These are phyloP conservation scores for Sporothrix luriei DNA, from an alignment of 2,329 filamentous ascomycete species.

Conservation along the genomic window DNA sequence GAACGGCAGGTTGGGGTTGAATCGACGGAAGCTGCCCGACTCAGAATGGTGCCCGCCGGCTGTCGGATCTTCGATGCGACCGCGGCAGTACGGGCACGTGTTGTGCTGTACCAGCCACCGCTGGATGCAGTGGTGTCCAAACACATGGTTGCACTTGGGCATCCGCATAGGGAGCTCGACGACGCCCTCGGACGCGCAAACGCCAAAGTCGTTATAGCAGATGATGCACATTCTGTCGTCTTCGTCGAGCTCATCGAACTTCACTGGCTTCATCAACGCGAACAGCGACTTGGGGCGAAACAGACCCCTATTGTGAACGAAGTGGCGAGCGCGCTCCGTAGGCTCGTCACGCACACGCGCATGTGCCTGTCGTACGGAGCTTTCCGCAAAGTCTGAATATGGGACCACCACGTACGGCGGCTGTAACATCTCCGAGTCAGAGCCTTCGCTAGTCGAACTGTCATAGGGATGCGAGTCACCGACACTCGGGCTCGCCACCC, in stretches of 20 bases:
- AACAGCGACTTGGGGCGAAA: slow-evolving; percentile 54
- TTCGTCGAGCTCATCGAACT: slow-evolving; percentile 50
- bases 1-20: too few relatives aligned
- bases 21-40: too few relatives aligned
- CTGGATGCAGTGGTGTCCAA: slow-evolving; percentile 65
- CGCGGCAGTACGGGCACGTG: slow-evolving; percentile 66
- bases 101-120: slow-evolving; percentile 66
- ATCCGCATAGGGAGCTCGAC: slow-evolving; percentile 60
- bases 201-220: slow-evolving; percentile 19
- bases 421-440: slow-evolving; percentile 48
- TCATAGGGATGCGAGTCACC: too few relatives aligned
- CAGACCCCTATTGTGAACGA: slow-evolving; percentile 30
- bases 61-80: too few relatives aligned
- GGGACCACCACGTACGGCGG: slow-evolving; percentile 41
- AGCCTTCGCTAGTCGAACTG: slow-evolving; percentile 40
- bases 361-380: not conserved
- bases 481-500: too few relatives aligned
- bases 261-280: slow-evolving; percentile 51
- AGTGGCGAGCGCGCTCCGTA: too few relatives aligned
- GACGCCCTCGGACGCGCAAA: slow-evolving; percentile 56
- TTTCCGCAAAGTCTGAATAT: not conserved
- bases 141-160: slow-evolving; percentile 65
- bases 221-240: slow-evolving; percentile 52
- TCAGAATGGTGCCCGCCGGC: too few relatives aligned
- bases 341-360: not conserved